Evolutionary conservation across 2,329 filamentous ascomycete genomes (phyloP).

Genomic region (Colletotrichum cereale): DNA sequence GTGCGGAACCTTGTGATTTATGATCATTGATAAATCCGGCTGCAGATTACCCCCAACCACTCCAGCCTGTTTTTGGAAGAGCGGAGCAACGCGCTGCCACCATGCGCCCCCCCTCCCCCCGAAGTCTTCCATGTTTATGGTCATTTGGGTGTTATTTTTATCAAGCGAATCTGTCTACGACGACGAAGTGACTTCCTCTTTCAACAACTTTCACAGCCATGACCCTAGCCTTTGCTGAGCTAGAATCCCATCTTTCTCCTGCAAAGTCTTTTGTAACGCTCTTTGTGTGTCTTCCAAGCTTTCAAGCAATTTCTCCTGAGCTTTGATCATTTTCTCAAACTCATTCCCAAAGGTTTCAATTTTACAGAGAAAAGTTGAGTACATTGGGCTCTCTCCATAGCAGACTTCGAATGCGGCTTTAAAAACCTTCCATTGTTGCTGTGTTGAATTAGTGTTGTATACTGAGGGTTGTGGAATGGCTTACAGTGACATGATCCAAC

Average conservation of each 20-base stretch:
- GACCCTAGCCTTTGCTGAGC: neutral
- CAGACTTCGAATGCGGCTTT: neutral
- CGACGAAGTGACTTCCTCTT: neutral
- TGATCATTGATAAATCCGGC: too few relatives aligned
- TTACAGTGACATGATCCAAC: neutral
- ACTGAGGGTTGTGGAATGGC: neutral
- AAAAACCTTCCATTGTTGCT: slow-evolving; percentile 8
- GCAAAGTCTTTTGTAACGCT: neutral
- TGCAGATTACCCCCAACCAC: too few relatives aligned
- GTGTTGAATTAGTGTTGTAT: neutral
- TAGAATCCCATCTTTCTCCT: neutral
- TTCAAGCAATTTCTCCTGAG: neutral
- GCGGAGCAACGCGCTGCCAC: too few relatives aligned
- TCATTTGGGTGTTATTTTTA: too few relatives aligned
- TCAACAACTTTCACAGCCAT: neutral
- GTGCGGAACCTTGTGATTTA: too few relatives aligned
- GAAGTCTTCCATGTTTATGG: too few relatives aligned
- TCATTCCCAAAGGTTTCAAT: neutral
- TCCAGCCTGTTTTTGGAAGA: too few relatives aligned
- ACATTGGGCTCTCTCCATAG: neutral
- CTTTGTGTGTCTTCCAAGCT: neutral
- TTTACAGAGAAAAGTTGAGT: neutral
- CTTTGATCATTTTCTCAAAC: neutral
- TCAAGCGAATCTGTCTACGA: too few relatives aligned
- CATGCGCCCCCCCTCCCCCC: too few relatives aligned